These are phyloP conservation scores for Cercospora brassicicola DNA, from an alignment of 2,329 filamentous ascomycete genomes.

Conservation along the genomic window DNA sequence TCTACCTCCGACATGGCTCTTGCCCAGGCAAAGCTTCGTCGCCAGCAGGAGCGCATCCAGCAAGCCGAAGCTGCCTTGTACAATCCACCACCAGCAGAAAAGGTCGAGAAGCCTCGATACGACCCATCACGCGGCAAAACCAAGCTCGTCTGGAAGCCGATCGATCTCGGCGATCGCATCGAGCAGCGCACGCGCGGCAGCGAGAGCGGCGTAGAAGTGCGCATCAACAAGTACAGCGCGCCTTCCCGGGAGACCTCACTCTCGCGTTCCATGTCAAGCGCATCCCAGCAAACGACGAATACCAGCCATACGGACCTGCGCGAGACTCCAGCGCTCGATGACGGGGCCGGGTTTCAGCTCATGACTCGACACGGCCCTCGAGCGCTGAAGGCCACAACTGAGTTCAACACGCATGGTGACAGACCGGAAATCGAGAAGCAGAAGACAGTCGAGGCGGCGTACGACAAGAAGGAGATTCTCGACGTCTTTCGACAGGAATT, in stretches of 20 bases:
- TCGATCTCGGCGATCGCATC: conserved; percentile 26
- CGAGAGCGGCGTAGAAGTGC: conserved; percentile 29
- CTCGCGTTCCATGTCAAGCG: conserved; percentile 33
- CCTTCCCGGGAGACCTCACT: conserved; percentile 30
- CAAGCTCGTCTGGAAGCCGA: conserved; percentile 33
- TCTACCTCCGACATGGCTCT: conserved; percentile 18
- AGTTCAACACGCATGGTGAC: conserved; percentile 28
- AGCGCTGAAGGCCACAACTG: not conserved
- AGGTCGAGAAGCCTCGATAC: conserved; percentile 15
- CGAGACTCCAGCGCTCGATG: conserved; percentile 23
- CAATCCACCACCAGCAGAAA: conserved; percentile 16
- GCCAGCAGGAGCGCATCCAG: conserved; percentile 37
- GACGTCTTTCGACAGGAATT: conserved; percentile 46
- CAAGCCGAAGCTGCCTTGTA: conserved; percentile 34
- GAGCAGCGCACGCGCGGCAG: not conserved
- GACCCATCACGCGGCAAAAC: conserved; percentile 29
- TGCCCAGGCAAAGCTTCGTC: conserved; percentile 37
- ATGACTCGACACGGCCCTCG: conserved; percentile 31
- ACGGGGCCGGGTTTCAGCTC: conserved; percentile 36
- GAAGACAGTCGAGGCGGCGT: conserved; percentile 35
- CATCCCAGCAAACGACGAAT: conserved; percentile 30
- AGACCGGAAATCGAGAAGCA: conserved; percentile 33
- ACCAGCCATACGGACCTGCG: conserved; percentile 17
- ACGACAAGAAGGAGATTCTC: conserved; percentile 38
- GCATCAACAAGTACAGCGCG: conserved; percentile 36